Conservation (phyloP, 306 rosid genomes). For the Acacia crassicarpa region DNA sequence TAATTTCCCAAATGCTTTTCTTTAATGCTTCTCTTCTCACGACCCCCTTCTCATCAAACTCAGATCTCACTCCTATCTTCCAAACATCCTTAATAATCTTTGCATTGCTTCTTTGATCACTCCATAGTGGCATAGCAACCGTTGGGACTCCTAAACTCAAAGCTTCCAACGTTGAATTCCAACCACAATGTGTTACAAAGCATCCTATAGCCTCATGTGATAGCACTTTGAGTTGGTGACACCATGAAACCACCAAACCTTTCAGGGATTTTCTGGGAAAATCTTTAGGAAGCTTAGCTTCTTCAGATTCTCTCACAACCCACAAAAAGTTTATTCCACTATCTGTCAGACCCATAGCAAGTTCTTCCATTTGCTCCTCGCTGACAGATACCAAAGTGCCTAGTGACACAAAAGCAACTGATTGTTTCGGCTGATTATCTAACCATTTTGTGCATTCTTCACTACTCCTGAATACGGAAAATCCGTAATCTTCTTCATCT, state of each 20-base stretch:
- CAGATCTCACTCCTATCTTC: background rate
- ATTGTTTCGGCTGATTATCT: background rate
- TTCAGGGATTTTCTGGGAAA: background rate
- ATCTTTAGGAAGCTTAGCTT: background rate
- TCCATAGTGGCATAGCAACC: background rate
- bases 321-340: background rate
- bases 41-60: background rate
- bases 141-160: background rate
- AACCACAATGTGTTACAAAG: background rate
- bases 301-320: background rate
- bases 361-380: background rate
- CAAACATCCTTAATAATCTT: background rate
- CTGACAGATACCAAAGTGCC: background rate
- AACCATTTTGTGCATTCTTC: background rate
- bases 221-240: background rate
- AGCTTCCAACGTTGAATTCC: background rate
- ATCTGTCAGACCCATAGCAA: background rate
- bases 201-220: slow-evolving; percentile 3
- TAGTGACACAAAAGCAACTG: background rate
- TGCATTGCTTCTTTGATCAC: background rate
- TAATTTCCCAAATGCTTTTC: background rate
- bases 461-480: background rate
- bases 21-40: background rate
- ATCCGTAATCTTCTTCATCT: background rate
- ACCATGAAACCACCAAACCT: background rate